Evolutionary conservation across 768 basidiomycete species (phyloP).

Genomic region (Xerocomus brunneocitrinus): DNA sequence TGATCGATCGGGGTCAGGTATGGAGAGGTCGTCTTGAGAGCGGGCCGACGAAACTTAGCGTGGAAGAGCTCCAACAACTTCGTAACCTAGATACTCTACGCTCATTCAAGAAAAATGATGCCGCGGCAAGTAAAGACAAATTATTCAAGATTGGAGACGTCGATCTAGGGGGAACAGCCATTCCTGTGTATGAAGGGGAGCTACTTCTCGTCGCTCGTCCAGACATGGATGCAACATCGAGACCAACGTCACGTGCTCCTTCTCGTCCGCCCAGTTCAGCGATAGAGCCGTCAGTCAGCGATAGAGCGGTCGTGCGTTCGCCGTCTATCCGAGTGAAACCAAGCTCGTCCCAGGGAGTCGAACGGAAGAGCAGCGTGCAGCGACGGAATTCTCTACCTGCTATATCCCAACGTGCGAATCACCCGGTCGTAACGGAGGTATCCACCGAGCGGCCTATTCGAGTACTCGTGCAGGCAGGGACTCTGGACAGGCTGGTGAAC

Average conservation of each 20-base stretch:
- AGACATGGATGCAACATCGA: conserved; percentile 46
- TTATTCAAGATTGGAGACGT: conserved; percentile 36
- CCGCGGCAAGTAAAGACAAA: conserved; percentile 21
- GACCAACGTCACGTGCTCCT: conserved; percentile 55
- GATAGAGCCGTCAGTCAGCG: conserved; percentile 36
- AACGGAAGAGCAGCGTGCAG: conserved; percentile 73
- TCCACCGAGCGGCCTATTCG: conserved; percentile 69
- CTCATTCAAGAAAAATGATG: conserved; percentile 15
- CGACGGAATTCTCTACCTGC: conserved; percentile 78
- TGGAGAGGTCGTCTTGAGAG: conserved; percentile 69
- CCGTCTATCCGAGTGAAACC: conserved; percentile 81
- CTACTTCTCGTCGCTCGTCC: conserved; percentile 63
- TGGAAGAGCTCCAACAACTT: conserved; percentile 57
- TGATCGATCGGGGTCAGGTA: conserved; percentile 64
- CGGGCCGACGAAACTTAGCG: conserved; percentile 40
- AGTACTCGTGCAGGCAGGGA: conserved; percentile 75
- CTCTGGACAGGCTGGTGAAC: conserved; percentile 67
- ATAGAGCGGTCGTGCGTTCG: conserved; percentile 47
- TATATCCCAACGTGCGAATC: conserved; percentile 56
- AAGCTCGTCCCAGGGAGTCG: conserved; percentile 58
- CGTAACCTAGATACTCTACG: conserved; percentile 48
- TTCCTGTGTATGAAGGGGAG: conserved; percentile 73
- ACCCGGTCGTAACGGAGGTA: conserved; percentile 55
- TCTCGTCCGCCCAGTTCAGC: conserved; percentile 71
- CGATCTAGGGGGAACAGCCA: conserved; percentile 60